phyloP scores from a whole-genome alignment of 2,329 filamentous ascomycete species.

The Trichoderma cornu-damae region DNA sequence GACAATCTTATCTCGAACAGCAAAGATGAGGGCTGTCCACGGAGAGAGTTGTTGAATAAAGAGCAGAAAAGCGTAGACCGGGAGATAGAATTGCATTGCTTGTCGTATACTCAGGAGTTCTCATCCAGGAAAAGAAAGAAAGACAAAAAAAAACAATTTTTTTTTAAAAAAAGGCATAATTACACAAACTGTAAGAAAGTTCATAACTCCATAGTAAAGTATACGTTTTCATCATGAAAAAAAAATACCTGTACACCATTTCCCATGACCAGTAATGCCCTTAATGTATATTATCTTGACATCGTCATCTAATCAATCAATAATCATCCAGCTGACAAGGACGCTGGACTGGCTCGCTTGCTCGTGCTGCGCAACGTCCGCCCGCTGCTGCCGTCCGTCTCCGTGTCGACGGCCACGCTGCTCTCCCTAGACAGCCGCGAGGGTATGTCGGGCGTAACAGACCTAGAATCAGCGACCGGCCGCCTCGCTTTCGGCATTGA shows the following conservation, averaged over 20 bases:
- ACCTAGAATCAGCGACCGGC: slow-evolving; percentile 44
- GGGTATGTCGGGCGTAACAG: slow-evolving; percentile 50
- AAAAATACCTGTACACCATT: slow-evolving; percentile 1
- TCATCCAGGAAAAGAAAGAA: neutral
- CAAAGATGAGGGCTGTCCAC: neutral
- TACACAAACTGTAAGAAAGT: neutral
- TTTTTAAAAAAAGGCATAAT: no score
- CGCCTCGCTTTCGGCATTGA: slow-evolving; percentile 41
- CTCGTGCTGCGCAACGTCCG: slow-evolving; percentile 25
- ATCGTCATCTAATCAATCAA: slow-evolving; percentile 1
- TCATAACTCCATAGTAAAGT: neutral
- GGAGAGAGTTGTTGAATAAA: no score
- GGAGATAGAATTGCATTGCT: neutral
- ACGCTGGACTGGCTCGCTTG: slow-evolving; percentile 22
- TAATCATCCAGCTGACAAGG: slow-evolving; percentile 7
- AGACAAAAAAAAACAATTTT: no score
- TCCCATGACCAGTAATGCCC: slow-evolving; percentile 4
- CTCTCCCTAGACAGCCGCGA: slow-evolving; percentile 50
- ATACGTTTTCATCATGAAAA: slow-evolving; percentile 9
- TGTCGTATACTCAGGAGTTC: neutral
- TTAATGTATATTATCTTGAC: slow-evolving; percentile 3
- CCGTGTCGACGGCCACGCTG: slow-evolving; percentile 29
- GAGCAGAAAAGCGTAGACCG: no score
- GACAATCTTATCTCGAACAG: no score
- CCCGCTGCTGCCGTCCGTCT: slow-evolving; percentile 22